phyloP scores from a whole-genome alignment of 306 rosid genomes.

The Lithocarpus polystachyus region DNA sequence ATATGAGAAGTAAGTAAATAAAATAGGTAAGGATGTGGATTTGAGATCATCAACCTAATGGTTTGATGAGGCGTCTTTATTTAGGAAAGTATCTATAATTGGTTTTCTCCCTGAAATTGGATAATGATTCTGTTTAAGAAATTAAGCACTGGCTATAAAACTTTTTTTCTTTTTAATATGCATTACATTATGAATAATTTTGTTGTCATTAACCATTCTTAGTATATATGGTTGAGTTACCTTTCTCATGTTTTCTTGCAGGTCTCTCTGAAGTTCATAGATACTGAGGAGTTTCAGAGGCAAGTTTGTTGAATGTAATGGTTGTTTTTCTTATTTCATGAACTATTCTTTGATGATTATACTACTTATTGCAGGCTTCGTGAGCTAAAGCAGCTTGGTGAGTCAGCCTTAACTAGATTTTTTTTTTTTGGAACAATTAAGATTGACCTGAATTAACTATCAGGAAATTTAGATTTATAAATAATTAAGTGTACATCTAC shows the following conservation, averaged over 20 bases:
- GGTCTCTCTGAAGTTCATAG: slow-evolving; percentile 45
- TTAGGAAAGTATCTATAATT: not conserved
- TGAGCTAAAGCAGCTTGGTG: slow-evolving; percentile 50
- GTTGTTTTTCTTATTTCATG: slow-evolving; percentile 1
- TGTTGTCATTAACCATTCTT: not conserved
- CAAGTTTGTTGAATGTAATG: slow-evolving; percentile 23
- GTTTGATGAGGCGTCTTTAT: not conserved
- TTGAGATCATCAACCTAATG: not conserved
- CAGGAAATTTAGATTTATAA: not conserved
- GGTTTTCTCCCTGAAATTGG: not conserved
- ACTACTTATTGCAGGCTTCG: slow-evolving; percentile 44
- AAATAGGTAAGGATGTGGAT: not conserved
- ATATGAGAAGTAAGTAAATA: not conserved
- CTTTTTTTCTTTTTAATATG: not conserved
- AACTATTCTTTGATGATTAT: not conserved
- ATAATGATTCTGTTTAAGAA: not conserved
- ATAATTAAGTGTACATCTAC: not conserved
- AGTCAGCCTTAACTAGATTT: slow-evolving; percentile 9
- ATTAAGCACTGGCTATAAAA: not conserved
- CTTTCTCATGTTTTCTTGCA: slow-evolving; percentile 20
- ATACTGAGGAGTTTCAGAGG: slow-evolving; percentile 56
- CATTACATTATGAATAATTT: not conserved
- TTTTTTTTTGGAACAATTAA: no score
- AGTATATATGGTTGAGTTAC: not conserved
- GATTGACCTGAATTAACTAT: not conserved